Conservation (phyloP, 2,329 filamentous ascomycete genomes). For the Ophiostoma sp. region DNA sequence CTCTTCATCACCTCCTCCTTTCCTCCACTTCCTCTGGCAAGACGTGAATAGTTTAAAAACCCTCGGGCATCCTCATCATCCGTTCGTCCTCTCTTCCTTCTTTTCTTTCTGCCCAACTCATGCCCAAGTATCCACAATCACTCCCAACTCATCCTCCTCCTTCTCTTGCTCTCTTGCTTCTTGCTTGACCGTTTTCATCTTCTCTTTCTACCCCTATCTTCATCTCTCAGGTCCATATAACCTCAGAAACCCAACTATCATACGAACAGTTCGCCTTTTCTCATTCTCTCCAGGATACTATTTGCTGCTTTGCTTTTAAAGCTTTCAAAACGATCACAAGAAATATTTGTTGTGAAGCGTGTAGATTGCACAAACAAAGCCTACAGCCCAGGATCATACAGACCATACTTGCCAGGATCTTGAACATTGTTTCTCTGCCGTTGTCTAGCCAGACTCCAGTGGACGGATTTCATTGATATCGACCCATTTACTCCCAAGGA, state of each 20-base stretch:
- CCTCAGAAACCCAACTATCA: background rate
- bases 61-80: constrained; percentile 9
- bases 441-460: constrained; percentile 17
- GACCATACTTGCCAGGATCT: background rate
- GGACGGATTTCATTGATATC: background rate
- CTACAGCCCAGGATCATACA: background rate
- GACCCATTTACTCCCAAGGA: constrained; percentile 15
- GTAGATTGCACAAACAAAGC: too few species aligned
- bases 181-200: background rate
- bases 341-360: background rate
- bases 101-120: constrained; percentile 31
- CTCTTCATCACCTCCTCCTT: constrained; percentile 7
- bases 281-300: constrained; percentile 8
- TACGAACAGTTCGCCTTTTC: background rate
- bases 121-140: constrained; percentile 29
- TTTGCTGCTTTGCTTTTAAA: background rate
- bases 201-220: background rate
- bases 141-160: constrained; percentile 7
- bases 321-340: background rate
- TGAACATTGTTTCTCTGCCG: background rate
- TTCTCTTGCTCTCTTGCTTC: constrained; percentile 2
- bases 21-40: background rate
- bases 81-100: constrained; percentile 8
- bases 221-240: background rate
- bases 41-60: constrained; percentile 6